Percentiles rank a stretch among this genome's conserved stretches.
phyloP scores from a whole-genome alignment of 73 alveolate species.

The Tetrahymena elliotti region DNA sequence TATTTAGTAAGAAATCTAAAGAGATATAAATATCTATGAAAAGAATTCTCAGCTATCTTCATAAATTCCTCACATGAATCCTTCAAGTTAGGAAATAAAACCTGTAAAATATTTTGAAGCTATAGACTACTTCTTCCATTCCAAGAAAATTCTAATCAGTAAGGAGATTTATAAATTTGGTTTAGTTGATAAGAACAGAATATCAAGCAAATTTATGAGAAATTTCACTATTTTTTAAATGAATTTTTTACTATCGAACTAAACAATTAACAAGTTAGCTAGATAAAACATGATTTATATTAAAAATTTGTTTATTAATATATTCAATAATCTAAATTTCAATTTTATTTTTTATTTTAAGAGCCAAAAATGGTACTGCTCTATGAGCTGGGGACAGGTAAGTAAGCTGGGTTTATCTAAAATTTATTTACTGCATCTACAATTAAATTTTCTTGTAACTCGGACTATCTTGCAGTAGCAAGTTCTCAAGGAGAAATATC shows the following conservation, averaged over 20 bases:
- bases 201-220: too few species aligned
- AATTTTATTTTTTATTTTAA: not conserved
- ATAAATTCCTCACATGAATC: not conserved
- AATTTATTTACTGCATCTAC: conserved; percentile 35
- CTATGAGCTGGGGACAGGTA: conserved; percentile 59
- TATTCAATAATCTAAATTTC: not conserved
- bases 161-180: not conserved
- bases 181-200: too few species aligned
- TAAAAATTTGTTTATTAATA: too few species aligned
- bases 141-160: not conserved
- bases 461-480: conserved; percentile 35
- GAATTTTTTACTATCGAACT: too few species aligned
- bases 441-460: conserved; percentile 44
- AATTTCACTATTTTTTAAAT: too few species aligned
- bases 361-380: conserved; percentile 32
- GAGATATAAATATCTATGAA: not conserved
- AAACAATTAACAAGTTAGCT: too few species aligned
- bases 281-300: too few species aligned
- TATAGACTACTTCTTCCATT: not conserved
- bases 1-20: not conserved
- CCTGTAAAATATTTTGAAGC: not conserved
- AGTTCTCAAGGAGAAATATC: conserved; percentile 40
- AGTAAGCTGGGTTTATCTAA: conserved; percentile 38
- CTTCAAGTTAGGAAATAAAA: not conserved
- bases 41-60: not conserved